These are phyloP conservation scores for Corylus avellana DNA, from an alignment of 306 rosid species.

Conservation along the genomic window DNA sequence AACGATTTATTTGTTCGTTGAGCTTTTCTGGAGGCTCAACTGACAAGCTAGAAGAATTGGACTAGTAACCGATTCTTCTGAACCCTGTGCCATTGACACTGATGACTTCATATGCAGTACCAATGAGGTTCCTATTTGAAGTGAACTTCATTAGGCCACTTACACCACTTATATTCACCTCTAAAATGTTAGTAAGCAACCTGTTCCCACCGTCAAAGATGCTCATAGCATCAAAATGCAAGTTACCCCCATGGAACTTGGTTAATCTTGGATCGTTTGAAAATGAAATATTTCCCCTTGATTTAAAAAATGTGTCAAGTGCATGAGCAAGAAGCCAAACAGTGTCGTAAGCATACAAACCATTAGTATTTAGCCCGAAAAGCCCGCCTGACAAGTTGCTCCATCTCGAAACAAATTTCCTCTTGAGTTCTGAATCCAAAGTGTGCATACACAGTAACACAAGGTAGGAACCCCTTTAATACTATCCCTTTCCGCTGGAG, in stretches of 20 bases:
- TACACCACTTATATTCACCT: slow-evolving; percentile 68
- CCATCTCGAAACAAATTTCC: slow-evolving; percentile 78
- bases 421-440: slow-evolving; percentile 61
- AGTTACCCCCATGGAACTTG: slow-evolving; percentile 23
- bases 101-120: slow-evolving; percentile 74
- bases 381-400: slow-evolving; percentile 52
- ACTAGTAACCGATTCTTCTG: slow-evolving; percentile 84
- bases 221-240: slow-evolving; percentile 65
- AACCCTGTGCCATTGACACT: slow-evolving; percentile 71
- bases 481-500: slow-evolving; percentile 42
- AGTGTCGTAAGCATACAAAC: slow-evolving; percentile 80
- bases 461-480: slow-evolving; percentile 77
- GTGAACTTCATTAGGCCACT: slow-evolving; percentile 63
- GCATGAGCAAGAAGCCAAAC: slow-evolving; percentile 83
- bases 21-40: slow-evolving; percentile 54
- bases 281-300: slow-evolving; percentile 66
- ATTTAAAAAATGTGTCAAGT: slow-evolving; percentile 64
- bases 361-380: slow-evolving; percentile 53
- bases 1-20: slow-evolving; percentile 46
- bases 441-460: slow-evolving; percentile 43
- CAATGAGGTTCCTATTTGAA: slow-evolving; percentile 50
- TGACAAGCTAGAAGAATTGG: slow-evolving; percentile 75
- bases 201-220: slow-evolving; percentile 65
- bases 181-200: slow-evolving; percentile 50
- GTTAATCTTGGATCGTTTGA: slow-evolving; percentile 57